Evolutionary conservation across 2,329 filamentous ascomycete genomes (phyloP).

Genomic region (Colletotrichum liriopes): DNA sequence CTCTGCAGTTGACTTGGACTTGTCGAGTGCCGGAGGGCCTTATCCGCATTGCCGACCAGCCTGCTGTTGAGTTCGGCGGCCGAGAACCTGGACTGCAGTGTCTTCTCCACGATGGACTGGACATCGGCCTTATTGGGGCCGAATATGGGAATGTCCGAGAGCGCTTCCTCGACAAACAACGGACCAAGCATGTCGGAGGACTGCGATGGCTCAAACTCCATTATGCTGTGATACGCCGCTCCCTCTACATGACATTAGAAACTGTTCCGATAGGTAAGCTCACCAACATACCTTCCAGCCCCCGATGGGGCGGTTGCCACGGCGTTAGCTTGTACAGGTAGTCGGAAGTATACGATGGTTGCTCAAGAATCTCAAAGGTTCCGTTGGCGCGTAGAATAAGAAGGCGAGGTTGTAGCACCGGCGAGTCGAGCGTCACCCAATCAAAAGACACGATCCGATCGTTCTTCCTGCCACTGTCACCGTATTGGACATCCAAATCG

Average conservation of each 20-base stretch:
- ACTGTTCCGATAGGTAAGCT: too few relatives aligned
- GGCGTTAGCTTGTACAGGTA: constrained; percentile 74
- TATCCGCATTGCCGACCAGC: constrained; percentile 11
- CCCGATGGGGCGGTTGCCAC: constrained; percentile 73
- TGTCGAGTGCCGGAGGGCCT: constrained; percentile 56
- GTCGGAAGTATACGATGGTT: constrained; percentile 71
- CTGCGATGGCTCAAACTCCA: constrained; percentile 72
- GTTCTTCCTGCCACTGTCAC: constrained; percentile 66
- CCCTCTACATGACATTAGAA: constrained; percentile 60
- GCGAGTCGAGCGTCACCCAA: constrained; percentile 74
- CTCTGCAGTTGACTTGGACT: constrained; percentile 61
- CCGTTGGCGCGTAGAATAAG: constrained; percentile 74
- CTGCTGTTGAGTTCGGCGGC: constrained; percentile 30
- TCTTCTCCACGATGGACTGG: constrained; percentile 50
- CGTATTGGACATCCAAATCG: constrained; percentile 74
- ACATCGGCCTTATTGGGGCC: constrained; percentile 65
- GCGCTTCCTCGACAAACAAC: constrained; percentile 66
- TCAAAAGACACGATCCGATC: constrained; percentile 79
- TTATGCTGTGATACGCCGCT: constrained; percentile 67
- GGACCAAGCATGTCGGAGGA: constrained; percentile 68
- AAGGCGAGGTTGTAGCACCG: constrained; percentile 70
- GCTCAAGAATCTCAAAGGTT: constrained; percentile 73
- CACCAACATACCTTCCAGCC: constrained; percentile 64
- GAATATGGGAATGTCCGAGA: constrained; percentile 71
- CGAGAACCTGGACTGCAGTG: constrained; percentile 37